These are phyloP conservation scores for Gossypium mustelinum DNA, from an alignment of 345 rosid species.

Conservation along the genomic window DNA sequence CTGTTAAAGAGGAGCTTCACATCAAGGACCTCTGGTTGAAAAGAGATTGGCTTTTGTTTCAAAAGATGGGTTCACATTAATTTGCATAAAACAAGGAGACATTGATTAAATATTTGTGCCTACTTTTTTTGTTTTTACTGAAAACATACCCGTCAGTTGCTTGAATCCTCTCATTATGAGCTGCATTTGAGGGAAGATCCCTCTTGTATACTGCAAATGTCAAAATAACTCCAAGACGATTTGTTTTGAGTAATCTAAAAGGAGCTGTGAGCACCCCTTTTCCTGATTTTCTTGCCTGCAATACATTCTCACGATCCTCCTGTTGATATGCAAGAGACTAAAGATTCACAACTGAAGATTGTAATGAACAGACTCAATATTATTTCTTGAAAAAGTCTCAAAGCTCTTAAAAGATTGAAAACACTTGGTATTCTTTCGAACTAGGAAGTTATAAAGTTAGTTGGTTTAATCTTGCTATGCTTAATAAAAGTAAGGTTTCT, in stretches of 20 bases:
- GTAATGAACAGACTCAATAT: background rate
- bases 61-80: background rate
- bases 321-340: slow-evolving; percentile 27
- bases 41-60: background rate
- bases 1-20: background rate
- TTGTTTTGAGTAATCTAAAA: slow-evolving; percentile 77
- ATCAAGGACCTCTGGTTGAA: background rate
- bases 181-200: slow-evolving; percentile 80
- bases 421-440: background rate
- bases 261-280: slow-evolving; percentile 97
- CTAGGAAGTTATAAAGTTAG: background rate
- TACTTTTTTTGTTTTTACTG: slow-evolving; percentile 5
- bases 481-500: slow-evolving; percentile 4
- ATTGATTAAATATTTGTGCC: background rate
- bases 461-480: background rate
- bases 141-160: slow-evolving; percentile 80
- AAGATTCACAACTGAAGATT: slow-evolving; percentile 15
- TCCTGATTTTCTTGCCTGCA: slow-evolving; percentile 82
- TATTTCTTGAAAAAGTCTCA: background rate
- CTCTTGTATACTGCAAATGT: slow-evolving; percentile 87
- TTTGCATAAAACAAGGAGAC: slow-evolving; percentile 6
- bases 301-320: slow-evolving; percentile 91
- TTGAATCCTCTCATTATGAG: slow-evolving; percentile 71
- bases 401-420: background rate
- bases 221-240: slow-evolving; percentile 91